A percentile compares a stretch with the other conserved stretches of the same genome.
Conservation (phyloP, 306 rosid genomes). For the Trifolium fragiferum region DNA sequence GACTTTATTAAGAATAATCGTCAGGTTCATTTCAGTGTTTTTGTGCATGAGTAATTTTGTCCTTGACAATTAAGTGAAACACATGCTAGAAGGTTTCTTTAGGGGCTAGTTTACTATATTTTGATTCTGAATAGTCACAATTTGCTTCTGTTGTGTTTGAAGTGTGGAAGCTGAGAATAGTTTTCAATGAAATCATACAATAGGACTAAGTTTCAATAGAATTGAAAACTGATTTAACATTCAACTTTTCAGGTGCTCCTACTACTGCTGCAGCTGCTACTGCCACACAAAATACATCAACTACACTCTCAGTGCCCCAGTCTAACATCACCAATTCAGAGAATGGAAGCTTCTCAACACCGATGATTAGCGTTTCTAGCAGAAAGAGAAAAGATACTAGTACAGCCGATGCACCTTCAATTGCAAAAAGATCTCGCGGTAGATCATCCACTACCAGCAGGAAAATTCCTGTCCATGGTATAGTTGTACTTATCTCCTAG, state of each 20-base stretch:
- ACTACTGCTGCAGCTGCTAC: background rate
- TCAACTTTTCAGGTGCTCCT: conserved; percentile 44
- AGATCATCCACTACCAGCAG: conserved; percentile 40
- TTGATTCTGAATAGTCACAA: background rate
- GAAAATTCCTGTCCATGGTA: conserved; percentile 54
- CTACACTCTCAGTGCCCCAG: conserved; percentile 47
- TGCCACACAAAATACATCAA: conserved; percentile 39
- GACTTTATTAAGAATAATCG: background rate
- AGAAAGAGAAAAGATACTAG: conserved; percentile 61
- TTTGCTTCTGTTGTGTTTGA: background rate
- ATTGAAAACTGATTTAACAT: conserved; percentile 7
- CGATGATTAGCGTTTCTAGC: conserved; percentile 41
- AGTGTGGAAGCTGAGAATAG: background rate
- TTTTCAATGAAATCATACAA: background rate
- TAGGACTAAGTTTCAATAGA: background rate
- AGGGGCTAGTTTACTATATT: background rate
- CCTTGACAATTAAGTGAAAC: background rate
- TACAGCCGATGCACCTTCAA: conserved; percentile 44
- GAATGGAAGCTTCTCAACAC: conserved; percentile 50
- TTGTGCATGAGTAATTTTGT: background rate
- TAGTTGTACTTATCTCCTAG: background rate
- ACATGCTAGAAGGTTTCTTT: background rate
- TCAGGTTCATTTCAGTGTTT: background rate
- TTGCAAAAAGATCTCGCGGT: conserved; percentile 61
- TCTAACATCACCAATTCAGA: conserved; percentile 49